Evolutionary conservation across 2,329 filamentous ascomycete species (phyloP).

Genomic region (Daldinia eschscholtzii): DNA sequence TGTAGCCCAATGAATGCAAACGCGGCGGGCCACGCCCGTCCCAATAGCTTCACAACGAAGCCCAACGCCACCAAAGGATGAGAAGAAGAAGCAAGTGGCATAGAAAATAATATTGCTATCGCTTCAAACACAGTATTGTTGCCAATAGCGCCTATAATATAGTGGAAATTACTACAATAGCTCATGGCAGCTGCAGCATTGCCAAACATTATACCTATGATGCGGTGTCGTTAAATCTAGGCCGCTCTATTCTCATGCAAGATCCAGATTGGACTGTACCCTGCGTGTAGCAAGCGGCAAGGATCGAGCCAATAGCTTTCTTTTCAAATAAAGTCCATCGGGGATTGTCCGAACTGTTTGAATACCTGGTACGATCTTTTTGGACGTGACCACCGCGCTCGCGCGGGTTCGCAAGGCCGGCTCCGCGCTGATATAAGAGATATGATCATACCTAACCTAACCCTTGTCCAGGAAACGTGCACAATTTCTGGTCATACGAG

Average conservation of each 20-base stretch:
- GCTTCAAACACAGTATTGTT: neutral
- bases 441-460: no score
- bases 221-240: slow-evolving; percentile 13
- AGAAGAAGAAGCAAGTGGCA: slow-evolving; percentile 13
- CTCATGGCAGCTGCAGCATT: slow-evolving; percentile 4
- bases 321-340: slow-evolving; percentile 3
- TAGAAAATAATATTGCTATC: neutral
- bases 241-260: slow-evolving; percentile 16
- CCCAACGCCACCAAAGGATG: neutral
- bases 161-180: slow-evolving; percentile 6
- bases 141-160: slow-evolving; percentile 1
- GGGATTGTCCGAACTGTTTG: slow-evolving; percentile 4
- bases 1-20: neutral
- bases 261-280: slow-evolving; percentile 19
- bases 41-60: neutral
- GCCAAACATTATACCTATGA: slow-evolving; percentile 1
- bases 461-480: neutral
- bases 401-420: slow-evolving; percentile 7
- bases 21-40: neutral
- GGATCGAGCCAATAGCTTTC: slow-evolving; percentile 9
- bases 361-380: slow-evolving; percentile 17
- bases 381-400: neutral
- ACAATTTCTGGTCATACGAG: slow-evolving; percentile 10
- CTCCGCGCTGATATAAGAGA: slow-evolving; percentile 5
- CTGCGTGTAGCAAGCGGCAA: slow-evolving; percentile 6